phyloP scores from a whole-genome alignment of 2,329 filamentous ascomycete species.

The Lasiodiplodia citricola region DNA sequence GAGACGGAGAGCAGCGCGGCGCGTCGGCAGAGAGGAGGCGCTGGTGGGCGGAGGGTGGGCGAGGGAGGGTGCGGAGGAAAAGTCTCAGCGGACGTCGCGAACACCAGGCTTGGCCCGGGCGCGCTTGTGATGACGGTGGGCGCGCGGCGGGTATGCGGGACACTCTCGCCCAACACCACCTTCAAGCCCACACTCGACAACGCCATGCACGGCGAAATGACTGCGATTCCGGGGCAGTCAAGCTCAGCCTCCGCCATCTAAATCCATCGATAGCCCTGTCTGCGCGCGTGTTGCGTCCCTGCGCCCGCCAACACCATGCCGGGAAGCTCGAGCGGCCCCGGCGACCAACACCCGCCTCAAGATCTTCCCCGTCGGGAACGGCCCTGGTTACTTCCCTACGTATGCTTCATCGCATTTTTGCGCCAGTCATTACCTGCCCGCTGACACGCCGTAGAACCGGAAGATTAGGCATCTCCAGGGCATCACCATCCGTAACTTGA shows the following conservation, averaged over 20 bases:
- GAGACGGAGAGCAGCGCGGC: not conserved
- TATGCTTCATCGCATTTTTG: slow-evolving; percentile 27
- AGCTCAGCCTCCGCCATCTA: not conserved
- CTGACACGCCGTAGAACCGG: slow-evolving; percentile 67
- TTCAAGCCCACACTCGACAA: not conserved
- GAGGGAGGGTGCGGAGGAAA: slow-evolving; percentile 1
- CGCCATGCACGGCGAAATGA: slow-evolving; percentile 13
- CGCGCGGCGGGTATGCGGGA: slow-evolving; percentile 10
- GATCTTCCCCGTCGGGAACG: slow-evolving; percentile 38
- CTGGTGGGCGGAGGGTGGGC: not conserved
- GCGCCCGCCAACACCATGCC: slow-evolving; percentile 11
- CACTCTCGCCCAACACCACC: slow-evolving; percentile 1
- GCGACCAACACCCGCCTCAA: not conserved
- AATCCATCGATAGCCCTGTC: not conserved
- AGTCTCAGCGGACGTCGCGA: slow-evolving; percentile 16
- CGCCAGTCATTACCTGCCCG: not conserved
- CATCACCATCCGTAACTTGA: slow-evolving; percentile 84
- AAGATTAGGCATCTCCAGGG: slow-evolving; percentile 86
- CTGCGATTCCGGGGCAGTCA: not conserved
- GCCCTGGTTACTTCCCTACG: slow-evolving; percentile 46
- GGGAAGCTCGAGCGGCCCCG: slow-evolving; percentile 11
- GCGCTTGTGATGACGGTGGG: slow-evolving; percentile 20
- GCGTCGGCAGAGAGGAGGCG: not conserved
- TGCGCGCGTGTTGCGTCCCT: not conserved
- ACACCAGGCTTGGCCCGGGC: slow-evolving; percentile 19